These are phyloP conservation scores for Fusarium transvaalense DNA, from an alignment of 2,329 filamentous ascomycete genomes.

Conservation along the genomic window DNA sequence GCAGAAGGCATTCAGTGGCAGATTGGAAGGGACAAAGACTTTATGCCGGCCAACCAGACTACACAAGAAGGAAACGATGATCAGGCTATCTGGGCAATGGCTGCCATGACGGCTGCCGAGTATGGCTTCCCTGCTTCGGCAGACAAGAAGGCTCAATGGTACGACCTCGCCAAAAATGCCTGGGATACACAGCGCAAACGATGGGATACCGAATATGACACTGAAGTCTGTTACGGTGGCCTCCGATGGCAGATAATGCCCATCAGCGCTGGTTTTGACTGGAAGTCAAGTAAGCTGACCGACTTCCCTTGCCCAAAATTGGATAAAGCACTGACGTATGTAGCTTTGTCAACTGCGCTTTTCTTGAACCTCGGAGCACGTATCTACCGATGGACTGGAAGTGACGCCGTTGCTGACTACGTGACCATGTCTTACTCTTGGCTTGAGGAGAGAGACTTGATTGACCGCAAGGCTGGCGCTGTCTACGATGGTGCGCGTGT, in stretches of 20 bases:
- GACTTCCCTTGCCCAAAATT: too few species aligned
- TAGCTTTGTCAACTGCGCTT: slow-evolving; percentile 69
- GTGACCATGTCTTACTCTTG: slow-evolving; percentile 74
- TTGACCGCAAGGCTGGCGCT: slow-evolving; percentile 70
- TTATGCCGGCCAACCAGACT: slow-evolving; percentile 70
- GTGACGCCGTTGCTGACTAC: slow-evolving; percentile 72
- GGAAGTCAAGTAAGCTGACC: slow-evolving; percentile 69
- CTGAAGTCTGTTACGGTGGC: slow-evolving; percentile 57
- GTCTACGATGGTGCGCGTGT: slow-evolving; percentile 74
- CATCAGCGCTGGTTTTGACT: slow-evolving; percentile 80
- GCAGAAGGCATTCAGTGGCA: slow-evolving; percentile 69
- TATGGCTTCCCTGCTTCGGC: slow-evolving; percentile 71
- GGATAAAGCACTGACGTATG: too few species aligned
- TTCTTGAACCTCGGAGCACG: slow-evolving; percentile 76
- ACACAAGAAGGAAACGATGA: slow-evolving; percentile 73
- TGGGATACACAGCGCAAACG: slow-evolving; percentile 18
- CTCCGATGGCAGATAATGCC: slow-evolving; percentile 83
- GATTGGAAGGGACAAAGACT: slow-evolving; percentile 66
- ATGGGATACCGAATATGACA: slow-evolving; percentile 70
- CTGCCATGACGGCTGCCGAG: slow-evolving; percentile 75
- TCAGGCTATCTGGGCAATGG: slow-evolving; percentile 78
- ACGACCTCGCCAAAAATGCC: slow-evolving; percentile 74
- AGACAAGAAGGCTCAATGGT: slow-evolving; percentile 64
- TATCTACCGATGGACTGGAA: slow-evolving; percentile 76
- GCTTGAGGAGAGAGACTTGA: slow-evolving; percentile 64